phyloP scores from a whole-genome alignment of 2,329 filamentous ascomycete species.

The Didymella keratinophila region DNA sequence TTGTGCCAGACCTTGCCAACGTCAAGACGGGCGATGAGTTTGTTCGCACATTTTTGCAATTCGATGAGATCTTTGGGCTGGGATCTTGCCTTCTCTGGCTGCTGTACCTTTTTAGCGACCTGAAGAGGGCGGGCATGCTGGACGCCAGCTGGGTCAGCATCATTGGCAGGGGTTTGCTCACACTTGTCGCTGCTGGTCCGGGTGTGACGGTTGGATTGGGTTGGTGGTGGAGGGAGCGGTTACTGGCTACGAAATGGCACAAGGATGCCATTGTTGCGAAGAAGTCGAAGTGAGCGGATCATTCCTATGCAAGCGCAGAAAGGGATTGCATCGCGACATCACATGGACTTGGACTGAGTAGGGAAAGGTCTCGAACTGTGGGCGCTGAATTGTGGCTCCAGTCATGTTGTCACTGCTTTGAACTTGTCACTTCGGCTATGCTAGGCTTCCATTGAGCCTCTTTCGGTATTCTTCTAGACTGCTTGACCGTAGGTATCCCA shows the following conservation, averaged over 20 bases:
- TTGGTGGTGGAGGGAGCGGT: constrained; percentile 24
- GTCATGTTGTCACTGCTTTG: no score
- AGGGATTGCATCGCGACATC: no score
- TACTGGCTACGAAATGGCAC: constrained; percentile 24
- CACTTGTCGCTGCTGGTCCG: constrained; percentile 14
- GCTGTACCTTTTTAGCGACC: constrained; percentile 24
- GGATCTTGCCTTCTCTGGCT: constrained; percentile 20
- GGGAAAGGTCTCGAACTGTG: no score
- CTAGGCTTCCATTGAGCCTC: no score
- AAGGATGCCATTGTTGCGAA: constrained; percentile 21
- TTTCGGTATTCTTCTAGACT: no score
- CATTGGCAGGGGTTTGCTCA: constrained; percentile 12
- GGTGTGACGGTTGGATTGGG: constrained; percentile 22
- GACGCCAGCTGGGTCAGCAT: constrained; percentile 22
- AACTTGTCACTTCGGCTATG: no score
- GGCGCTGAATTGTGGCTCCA: no score
- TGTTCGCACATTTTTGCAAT: constrained; percentile 23
- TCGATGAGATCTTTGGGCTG: constrained; percentile 23
- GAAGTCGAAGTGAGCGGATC: constrained; percentile 13
- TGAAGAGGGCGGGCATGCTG: constrained; percentile 25
- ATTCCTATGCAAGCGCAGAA: no score
- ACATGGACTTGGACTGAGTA: no score
- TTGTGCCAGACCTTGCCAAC: constrained; percentile 15
- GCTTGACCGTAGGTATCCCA: no score
- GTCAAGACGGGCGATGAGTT: constrained; percentile 20